Evolutionary conservation across 164 flowering plant genomes (phyloP).

Genomic region (Kalanchoe fedtschenkoi): DNA sequence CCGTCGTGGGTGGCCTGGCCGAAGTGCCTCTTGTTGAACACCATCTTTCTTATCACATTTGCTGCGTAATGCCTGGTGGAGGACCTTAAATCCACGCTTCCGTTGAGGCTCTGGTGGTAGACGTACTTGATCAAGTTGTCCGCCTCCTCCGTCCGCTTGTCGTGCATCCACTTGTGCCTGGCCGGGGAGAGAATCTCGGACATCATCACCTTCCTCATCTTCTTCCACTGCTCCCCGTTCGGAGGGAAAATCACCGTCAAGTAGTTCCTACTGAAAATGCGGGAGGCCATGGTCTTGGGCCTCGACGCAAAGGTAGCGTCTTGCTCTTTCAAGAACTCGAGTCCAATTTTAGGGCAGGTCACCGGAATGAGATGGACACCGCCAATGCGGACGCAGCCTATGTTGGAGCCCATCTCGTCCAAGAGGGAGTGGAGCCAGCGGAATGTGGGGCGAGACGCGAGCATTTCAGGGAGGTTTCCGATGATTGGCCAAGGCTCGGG

Average conservation of each 20-base stretch:
- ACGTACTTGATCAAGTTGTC: slow-evolving; percentile 16
- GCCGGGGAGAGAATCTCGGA: slow-evolving; percentile 10
- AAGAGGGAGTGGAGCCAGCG: slow-evolving; percentile 20
- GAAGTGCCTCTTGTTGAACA: slow-evolving; percentile 19
- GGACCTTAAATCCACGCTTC: slow-evolving; percentile 13
- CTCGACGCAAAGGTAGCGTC: slow-evolving; percentile 16
- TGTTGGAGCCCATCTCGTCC: slow-evolving; percentile 15
- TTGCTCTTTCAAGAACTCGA: slow-evolving; percentile 14
- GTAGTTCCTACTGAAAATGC: slow-evolving; percentile 7
- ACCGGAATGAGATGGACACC: slow-evolving; percentile 17
- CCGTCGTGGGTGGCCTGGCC: slow-evolving; percentile 7
- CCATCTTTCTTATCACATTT: slow-evolving; percentile 15
- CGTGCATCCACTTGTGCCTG: slow-evolving; percentile 11
- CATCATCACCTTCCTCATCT: slow-evolving; percentile 16
- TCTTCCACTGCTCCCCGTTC: slow-evolving; percentile 19
- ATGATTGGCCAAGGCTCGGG: slow-evolving; percentile 20
- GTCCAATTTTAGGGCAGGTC: slow-evolving; percentile 14
- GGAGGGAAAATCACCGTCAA: slow-evolving; percentile 13
- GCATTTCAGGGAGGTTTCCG: slow-evolving; percentile 14
- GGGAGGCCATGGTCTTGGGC: slow-evolving; percentile 10
- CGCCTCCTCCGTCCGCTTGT: slow-evolving; percentile 19
- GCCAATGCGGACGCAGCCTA: slow-evolving; percentile 16
- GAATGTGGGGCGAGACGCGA: slow-evolving; percentile 11
- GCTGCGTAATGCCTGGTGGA: slow-evolving; percentile 12
- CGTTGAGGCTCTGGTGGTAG: slow-evolving; percentile 7